Conservation (phyloP, 306 rosid species). For the Lathyrus tuberosus region DNA sequence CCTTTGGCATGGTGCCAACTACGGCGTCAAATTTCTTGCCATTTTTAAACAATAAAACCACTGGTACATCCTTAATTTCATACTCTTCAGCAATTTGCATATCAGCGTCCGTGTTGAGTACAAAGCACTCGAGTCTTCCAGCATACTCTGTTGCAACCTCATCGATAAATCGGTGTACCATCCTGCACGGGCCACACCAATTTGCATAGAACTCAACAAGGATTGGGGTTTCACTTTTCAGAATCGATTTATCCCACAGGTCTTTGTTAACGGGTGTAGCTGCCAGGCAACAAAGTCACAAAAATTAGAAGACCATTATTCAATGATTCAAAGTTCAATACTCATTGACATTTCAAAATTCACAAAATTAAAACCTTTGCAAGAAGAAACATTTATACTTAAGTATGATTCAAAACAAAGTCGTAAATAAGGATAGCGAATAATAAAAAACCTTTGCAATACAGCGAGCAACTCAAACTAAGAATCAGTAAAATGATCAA, state of each 20-base stretch:
- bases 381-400: slow-evolving; percentile 9
- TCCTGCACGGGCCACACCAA: slow-evolving; percentile 98
- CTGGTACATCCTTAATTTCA: too few species aligned
- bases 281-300: slow-evolving; percentile 48
- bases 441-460: neutral
- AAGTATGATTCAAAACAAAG: neutral
- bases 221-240: slow-evolving; percentile 72
- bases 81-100: too few species aligned
- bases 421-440: too few species aligned
- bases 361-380: slow-evolving; percentile 15
- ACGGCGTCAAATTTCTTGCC: too few species aligned
- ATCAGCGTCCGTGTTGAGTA: too few species aligned
- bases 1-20: too few species aligned
- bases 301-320: slow-evolving; percentile 29
- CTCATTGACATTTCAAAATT: slow-evolving; percentile 23
- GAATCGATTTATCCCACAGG: slow-evolving; percentile 66
- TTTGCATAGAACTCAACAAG: slow-evolving; percentile 87
- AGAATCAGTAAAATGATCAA: too few species aligned
- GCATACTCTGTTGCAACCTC: slow-evolving; percentile 73
- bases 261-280: slow-evolving; percentile 66
- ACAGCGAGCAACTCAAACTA: slow-evolving; percentile 28
- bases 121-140: too few species aligned
- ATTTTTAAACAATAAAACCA: too few species aligned
- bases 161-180: slow-evolving; percentile 84
- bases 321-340: slow-evolving; percentile 22